Conservation (phyloP, 352 stramenopile species). For the Vaucheria bursata region DNA sequence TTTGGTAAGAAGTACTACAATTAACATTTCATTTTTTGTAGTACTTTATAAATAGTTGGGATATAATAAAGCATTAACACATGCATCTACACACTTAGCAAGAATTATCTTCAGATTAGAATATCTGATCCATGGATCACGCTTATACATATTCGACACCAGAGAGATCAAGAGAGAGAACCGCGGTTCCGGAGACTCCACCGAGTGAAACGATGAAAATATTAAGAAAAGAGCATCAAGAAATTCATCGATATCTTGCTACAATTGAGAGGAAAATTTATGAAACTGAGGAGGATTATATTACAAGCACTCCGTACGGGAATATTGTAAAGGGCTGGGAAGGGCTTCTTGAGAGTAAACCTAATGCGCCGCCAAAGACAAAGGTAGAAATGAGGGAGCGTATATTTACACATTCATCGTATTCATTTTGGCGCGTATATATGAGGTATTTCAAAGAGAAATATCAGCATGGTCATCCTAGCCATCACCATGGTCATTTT, state of each 20-base stretch:
- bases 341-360: neutral
- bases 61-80: too few relatives aligned
- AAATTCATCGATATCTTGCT: neutral
- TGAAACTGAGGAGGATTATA: neutral
- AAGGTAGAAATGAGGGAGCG: neutral
- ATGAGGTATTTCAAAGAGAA: neutral
- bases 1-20: too few relatives aligned
- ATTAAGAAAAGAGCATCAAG: neutral
- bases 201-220: neutral
- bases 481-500: too few relatives aligned
- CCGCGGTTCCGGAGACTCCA: too few relatives aligned
- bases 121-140: too few relatives aligned
- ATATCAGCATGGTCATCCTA: too few relatives aligned
- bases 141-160: too few relatives aligned
- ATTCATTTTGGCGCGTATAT: neutral
- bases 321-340: neutral
- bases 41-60: too few relatives aligned
- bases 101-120: too few relatives aligned
- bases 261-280: neutral
- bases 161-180: too few relatives aligned
- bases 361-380: neutral
- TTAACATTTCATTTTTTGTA: too few relatives aligned
- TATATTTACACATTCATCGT: neutral
- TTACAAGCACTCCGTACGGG: neutral
- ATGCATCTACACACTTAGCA: too few relatives aligned